Base-by-base conservation (phyloP, 1,139 yeast genomes). In the Tardiomyces blankii region DNA sequence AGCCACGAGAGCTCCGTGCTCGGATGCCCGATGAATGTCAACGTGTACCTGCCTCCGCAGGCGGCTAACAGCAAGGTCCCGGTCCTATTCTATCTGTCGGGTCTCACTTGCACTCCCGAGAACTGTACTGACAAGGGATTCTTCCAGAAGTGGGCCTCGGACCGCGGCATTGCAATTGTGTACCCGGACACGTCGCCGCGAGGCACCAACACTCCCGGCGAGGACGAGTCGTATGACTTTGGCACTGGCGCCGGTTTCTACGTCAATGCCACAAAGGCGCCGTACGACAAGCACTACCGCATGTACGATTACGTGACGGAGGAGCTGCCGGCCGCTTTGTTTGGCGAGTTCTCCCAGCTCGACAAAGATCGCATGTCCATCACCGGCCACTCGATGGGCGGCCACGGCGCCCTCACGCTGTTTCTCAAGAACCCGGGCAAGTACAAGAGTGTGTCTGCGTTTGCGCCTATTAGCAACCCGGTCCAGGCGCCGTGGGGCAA, bases 311-410 rank as follows among this genome's bases (percentile, higher is more conserved):
- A 91, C 58, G 76, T 91, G 38, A 82, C 81, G 56, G 64, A 74
- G 42, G 98, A 91, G 61, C 72, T 91, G 51, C 86, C 82, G 33
- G 54, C 56, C 5, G 64, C 63, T 45, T 66, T 85, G 52, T 65
- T 69, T 9, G 50, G 59, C 18, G 68, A 74, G 41, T 83, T 73
- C 56, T 56, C 71, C 11, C 64, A 68, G 35, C 68, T 85, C 52
- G 82, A 85, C 61, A 69, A 77, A 47, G 61, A 65, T 32, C 80
- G 75, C 43, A 73, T 81, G 46, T 76, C 91, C 25, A 79, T 91
- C 52, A 80, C 93, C 11, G 97, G 97, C 41, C 97, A 91, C 64
- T 91, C 98, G 2, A 91, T 91, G 97, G 98, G 98, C 43, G 98
- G 98, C 0, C 87, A 76, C 63, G 98, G 98, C 46, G 95, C 98